These are phyloP conservation scores for Daldinia bambusicola DNA, from an alignment of 495 filamentous ascomycete genomes.

Conservation along the genomic window DNA sequence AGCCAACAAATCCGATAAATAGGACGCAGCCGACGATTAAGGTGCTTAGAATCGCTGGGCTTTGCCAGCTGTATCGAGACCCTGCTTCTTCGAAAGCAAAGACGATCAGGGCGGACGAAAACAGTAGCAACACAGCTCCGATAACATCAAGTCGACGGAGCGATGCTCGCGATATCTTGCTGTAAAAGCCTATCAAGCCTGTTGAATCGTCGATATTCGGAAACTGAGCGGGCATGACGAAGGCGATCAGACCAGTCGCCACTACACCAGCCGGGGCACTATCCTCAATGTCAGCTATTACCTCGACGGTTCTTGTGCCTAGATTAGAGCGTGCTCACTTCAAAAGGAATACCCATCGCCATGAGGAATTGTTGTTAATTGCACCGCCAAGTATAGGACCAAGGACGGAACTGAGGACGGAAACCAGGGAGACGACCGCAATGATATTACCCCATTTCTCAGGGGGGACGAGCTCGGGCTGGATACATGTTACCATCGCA, in stretches of 20 bases:
- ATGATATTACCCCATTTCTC: conserved; percentile 58
- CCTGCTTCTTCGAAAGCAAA: conserved; percentile 50
- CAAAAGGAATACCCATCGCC: conserved; percentile 56
- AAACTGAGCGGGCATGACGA: conserved; percentile 49
- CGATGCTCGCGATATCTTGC: conserved; percentile 21
- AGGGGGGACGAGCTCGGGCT: conserved; percentile 59
- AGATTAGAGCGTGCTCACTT: conserved; percentile 44
- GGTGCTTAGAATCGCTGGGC: conserved; percentile 39
- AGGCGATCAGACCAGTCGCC: conserved; percentile 43
- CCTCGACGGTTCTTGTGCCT: not conserved
- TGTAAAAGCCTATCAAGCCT: conserved; percentile 26
- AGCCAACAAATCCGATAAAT: conserved; percentile 41
- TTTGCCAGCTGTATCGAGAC: conserved; percentile 41
- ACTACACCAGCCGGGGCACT: conserved; percentile 48
- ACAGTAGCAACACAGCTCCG: conserved; percentile 40
- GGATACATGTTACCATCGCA: conserved; percentile 59
- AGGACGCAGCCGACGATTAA: conserved; percentile 39
- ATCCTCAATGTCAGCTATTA: conserved; percentile 2
- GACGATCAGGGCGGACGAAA: conserved; percentile 44
- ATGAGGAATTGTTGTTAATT: conserved; percentile 48
- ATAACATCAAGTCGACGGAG: conserved; percentile 41
- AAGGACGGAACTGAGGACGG: conserved; percentile 55
- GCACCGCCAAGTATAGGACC: conserved; percentile 60
- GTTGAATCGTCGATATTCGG: conserved; percentile 41
- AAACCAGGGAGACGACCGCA: conserved; percentile 58